Evolutionary conservation across 768 basidiomycete genomes (phyloP), one percentile per base, ranked within the genome.

Genomic region (Podaxis rugospora): DNA sequence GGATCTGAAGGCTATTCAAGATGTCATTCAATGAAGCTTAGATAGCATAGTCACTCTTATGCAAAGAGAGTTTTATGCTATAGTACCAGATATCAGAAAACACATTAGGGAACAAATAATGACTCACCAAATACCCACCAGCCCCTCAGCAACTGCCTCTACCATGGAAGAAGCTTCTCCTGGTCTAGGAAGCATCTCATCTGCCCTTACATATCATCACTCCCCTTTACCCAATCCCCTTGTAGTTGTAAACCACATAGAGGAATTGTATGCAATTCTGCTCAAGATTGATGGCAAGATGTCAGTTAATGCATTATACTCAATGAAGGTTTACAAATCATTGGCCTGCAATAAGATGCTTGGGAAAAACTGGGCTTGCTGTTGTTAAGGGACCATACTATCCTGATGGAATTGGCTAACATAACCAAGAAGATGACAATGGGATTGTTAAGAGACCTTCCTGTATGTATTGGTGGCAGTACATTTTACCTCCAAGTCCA

Each of bases 401-500:
- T 65, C 46, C 27, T 60, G 7, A 64, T 64, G 63, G 63, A 61
- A 32, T 61, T 59, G 3, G 63, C 63, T 2, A 66, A 62, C 40
- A 13, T 10, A 2, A 49, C 63, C 0, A 62, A 44, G 21, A 39
- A 56, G 18, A 5, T 36, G 7, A 66, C 64, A 0, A 25, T 57
- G 9, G 64, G 66, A 1, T 32, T 66, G 2, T 37, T 62, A 0
- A 53, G 47, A 5, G 59, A 66, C 36, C 49, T 66, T 18, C 55
- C 51, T 13, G 27, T 63, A 16, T 14, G 2, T n/a, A 57, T 66
- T 13, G 64, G 66, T 7, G 39, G 51, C 3, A 55, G 51, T 1
- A 47, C 37, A 2, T 60, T 67, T 35, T 64, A 64, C 37, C n/a
- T 66, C 4, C 66, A 67, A 35, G 63, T 64, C 11, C 63, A 67